Percentiles rank a stretch among this genome's conserved stretches.
These are phyloP conservation scores for Ciborinia camelliae DNA, from an alignment of 2,329 filamentous ascomycete genomes.

Conservation along the genomic window DNA sequence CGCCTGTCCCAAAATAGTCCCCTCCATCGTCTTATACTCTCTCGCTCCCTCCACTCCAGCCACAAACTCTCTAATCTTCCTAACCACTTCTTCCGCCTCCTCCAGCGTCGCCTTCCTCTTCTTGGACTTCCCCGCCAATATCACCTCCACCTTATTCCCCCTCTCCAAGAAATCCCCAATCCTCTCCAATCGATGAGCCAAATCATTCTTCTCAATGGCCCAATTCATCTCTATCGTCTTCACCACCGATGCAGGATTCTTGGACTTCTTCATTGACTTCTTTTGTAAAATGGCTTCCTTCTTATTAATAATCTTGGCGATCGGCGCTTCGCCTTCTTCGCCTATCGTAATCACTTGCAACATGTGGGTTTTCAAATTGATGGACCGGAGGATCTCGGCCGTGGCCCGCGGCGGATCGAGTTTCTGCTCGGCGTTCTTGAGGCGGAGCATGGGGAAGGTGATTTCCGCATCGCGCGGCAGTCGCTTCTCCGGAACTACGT, in stretches of 20 bases:
- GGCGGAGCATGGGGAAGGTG: constrained; percentile 41
- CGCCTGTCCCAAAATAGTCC: constrained; percentile 44
- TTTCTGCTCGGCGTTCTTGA: constrained; percentile 41
- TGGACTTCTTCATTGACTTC: constrained; percentile 43
- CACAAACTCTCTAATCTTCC: constrained; percentile 44
- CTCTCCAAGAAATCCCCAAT: constrained; percentile 67
- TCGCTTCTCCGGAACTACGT: constrained; percentile 23
- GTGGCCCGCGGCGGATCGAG: constrained; percentile 39
- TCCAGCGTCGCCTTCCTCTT: constrained; percentile 57
- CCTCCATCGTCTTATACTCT: constrained; percentile 47
- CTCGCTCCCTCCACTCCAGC: constrained; percentile 40
- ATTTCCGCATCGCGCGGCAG: constrained; percentile 50
- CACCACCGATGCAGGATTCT: constrained; percentile 41
- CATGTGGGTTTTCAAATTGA: constrained; percentile 49
- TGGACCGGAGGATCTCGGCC: constrained; percentile 40
- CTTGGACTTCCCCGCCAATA: constrained; percentile 64
- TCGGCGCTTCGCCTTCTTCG: constrained; percentile 43
- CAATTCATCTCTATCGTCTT: constrained; percentile 92
- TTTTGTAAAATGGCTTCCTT: constrained; percentile 46
- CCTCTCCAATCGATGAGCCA: constrained; percentile 67
- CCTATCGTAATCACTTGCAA: constrained; percentile 48
- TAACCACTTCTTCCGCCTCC: constrained; percentile 59
- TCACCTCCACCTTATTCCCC: constrained; percentile 71
- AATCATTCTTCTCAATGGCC: constrained; percentile 74
- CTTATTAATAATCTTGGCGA: constrained; percentile 70